Base-by-base conservation (phyloP, 139 green algal genomes). In the Volvox africanus region DNA sequence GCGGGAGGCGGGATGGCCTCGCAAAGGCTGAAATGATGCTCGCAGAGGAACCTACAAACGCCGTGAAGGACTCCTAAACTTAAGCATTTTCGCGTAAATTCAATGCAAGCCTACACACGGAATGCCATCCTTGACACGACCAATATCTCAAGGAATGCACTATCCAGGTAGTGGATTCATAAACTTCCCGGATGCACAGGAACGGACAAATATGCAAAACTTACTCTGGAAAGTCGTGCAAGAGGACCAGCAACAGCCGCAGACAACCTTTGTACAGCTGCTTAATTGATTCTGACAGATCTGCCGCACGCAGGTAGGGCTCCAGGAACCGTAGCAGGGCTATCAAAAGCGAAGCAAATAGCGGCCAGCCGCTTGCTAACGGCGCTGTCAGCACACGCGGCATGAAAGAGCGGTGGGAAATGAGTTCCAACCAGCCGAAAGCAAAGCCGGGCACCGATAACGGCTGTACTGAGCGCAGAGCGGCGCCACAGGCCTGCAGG, bases 211-310 rank as follows among this genome's bases (percentile, higher is more conserved):
- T n/a, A 12, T 3, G 28, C n/a, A 76, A 61, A 1, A 71, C 84
- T 89, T 50, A 89, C 96, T 99, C 98, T 16, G 98, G 98, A 94
- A 99, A 99, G 94, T 99, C 98, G 89, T 99, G 98, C 94, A 99
- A 95, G 87, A 99, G 95, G 80, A 99, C 98, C 93, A 99, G 96
- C 92, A 99, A 96, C 92, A 99, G 95, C 22, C 98, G 95, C 89
- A 99, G 93, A 30, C 96, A 97, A 80, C 98, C 98, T 90, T 97
- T 98, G 95, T 99, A 99, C 80, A 99, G 94, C 92, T 98, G 92
- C 76, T 97, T 94, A 36, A 98, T 91, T 24, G 95, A 93, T 5
- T 97, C 95, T 1, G 79, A 77, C 36, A 99, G 95, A 87, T 99
- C 96, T 1, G 97, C 97, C 68, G 96, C 94, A 78, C 98, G 95